phyloP scores from a whole-genome alignment of 495 filamentous ascomycete genomes.

The Aspergillus coremiiformis region DNA sequence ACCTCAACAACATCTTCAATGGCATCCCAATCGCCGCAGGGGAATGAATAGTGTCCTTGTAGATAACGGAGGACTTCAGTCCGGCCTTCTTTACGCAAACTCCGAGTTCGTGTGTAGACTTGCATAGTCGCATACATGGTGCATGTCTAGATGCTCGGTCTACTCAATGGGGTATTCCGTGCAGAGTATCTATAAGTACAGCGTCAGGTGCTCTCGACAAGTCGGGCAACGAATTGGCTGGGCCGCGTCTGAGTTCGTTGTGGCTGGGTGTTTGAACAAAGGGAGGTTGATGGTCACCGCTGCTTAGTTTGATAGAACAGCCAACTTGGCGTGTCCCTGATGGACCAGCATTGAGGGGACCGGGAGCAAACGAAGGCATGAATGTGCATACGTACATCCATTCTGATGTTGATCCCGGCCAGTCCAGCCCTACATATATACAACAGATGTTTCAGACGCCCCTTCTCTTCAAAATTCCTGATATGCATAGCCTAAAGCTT shows the following conservation, averaged over 20 bases:
- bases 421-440: constrained; percentile 7
- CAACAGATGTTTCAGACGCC: neutral
- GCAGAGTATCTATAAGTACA: neutral
- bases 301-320: neutral
- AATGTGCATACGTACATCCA: neutral
- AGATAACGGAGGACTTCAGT: neutral
- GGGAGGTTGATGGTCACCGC: neutral
- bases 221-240: neutral
- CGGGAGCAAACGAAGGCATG: neutral
- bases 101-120: no score
- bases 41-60: neutral
- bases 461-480: constrained; percentile 2
- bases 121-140: neutral
- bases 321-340: neutral
- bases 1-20: neutral
- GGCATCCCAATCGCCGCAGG: neutral
- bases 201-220: neutral
- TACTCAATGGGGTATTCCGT: neutral
- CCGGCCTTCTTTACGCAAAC: neutral
- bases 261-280: neutral
- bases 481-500: constrained; percentile 13
- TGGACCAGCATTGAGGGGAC: neutral
- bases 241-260: neutral
- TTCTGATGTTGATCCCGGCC: constrained; percentile 1
- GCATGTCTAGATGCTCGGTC: neutral